Base-by-base conservation (phyloP, 73 alveolate species). In the Paramecium octaurelia region DNA sequence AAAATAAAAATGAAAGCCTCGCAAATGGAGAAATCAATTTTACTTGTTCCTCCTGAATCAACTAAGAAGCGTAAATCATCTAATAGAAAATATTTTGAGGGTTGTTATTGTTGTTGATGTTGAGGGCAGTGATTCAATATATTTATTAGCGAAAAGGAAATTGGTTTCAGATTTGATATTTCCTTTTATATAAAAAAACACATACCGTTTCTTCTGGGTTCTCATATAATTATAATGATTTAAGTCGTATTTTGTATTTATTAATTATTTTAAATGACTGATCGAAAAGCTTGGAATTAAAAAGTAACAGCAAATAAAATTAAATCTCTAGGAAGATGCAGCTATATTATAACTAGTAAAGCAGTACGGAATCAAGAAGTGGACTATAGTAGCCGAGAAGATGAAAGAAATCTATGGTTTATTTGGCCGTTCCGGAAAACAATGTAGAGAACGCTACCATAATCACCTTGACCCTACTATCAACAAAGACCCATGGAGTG, bases 381-480 rank as follows among this genome's bases (percentile, higher is more conserved):
- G 99, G 99, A 93, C 99, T 3, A 93, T 88, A 16, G 95, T 97
- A 6, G 96, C 99, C 48, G 60, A 93, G 69, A 84, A 92, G 68
- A 89, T 95, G 70, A 92, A 86, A 70, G 98, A 95, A 29, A 70
- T 91, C 57, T 97, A 58, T 88, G 48, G 91, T 29, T 92, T 94
- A 46, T 42, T 46, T 27, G 96, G 96, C 4, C 88, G 99, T 68
- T 94, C 98, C 70, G 99, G 99, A 24, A 98, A 98, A 93, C 95
- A 97, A 93, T 98, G 99, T 93, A 80, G 99, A 59, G 99, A 98
- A 93, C 95, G 99, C 76, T 98, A 99, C 98, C 99, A 98, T 94
- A 98, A 98, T 87, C 99, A 98, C 88, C 93, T 98, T 34, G 99
- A 98, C 83, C 99, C 99, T 24, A 93, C 95, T 16, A 97, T 98